These are phyloP conservation scores for Phytophthora megakarya DNA, from an alignment of 352 stramenopile species.

Conservation along the genomic window DNA sequence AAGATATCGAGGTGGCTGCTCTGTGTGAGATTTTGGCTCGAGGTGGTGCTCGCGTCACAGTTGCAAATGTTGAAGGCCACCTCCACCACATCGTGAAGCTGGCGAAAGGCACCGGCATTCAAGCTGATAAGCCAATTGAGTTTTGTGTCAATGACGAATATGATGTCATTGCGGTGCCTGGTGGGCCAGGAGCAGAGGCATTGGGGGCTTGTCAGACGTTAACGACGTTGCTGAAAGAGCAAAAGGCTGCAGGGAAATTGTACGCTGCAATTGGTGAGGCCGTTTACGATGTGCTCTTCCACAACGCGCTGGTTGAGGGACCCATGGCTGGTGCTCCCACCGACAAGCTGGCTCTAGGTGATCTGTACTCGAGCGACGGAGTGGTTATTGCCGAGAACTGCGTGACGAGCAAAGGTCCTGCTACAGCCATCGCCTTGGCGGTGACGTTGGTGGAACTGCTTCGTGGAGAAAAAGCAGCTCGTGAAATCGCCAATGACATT, in stretches of 20 bases:
- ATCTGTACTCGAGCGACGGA: constrained; percentile 53
- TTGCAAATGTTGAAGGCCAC: constrained; percentile 55
- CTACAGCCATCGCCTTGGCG: constrained; percentile 58
- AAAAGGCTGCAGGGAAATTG: constrained; percentile 54
- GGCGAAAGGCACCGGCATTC: constrained; percentile 52
- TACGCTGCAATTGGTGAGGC: constrained; percentile 63
- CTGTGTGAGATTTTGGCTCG: constrained; percentile 58
- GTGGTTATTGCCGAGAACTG: constrained; percentile 69
- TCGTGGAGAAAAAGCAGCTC: constrained; percentile 47
- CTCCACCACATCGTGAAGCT: constrained; percentile 64
- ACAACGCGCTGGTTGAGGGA: constrained; percentile 54
- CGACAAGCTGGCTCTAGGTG: constrained; percentile 42
- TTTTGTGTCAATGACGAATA: constrained; percentile 62
- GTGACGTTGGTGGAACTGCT: constrained; percentile 65
- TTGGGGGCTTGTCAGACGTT: constrained; percentile 52
- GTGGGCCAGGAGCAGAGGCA: constrained; percentile 53
- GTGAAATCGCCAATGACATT: constrained; percentile 37
- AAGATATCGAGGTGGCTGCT: constrained; percentile 71
- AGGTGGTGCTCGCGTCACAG: constrained; percentile 65
- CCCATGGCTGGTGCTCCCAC: constrained; percentile 50
- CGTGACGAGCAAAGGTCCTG: constrained; percentile 69
- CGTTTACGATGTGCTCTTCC: constrained; percentile 56
- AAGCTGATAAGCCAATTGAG: constrained; percentile 68
- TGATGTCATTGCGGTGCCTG: constrained; percentile 71
- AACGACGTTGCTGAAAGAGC: constrained; percentile 50